phyloP scores from a whole-genome alignment of 805 yeast genomes.

The Cyberlindnera galapagoensis region DNA sequence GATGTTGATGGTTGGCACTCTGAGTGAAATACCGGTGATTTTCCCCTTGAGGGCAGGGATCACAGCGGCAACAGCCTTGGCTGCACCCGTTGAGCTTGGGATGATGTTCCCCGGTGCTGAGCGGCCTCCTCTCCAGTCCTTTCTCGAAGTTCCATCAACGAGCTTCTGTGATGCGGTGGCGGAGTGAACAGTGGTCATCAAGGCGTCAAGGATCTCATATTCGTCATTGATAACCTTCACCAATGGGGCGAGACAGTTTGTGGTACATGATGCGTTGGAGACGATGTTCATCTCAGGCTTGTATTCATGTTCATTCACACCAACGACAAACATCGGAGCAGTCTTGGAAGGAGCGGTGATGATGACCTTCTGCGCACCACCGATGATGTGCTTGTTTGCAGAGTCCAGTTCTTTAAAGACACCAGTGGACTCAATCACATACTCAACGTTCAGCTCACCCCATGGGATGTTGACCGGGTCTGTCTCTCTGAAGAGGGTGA shows the following conservation, averaged over 20 bases:
- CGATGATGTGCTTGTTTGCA: slow-evolving; percentile 78
- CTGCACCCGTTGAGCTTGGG: slow-evolving; percentile 96
- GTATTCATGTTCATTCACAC: slow-evolving; percentile 82
- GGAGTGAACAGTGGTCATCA: slow-evolving; percentile 95
- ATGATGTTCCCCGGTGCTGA: slow-evolving; percentile 93
- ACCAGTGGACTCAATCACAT: slow-evolving; percentile 91
- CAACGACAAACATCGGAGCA: slow-evolving; percentile 93
- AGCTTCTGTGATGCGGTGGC: slow-evolving; percentile 95
- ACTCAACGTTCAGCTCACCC: slow-evolving; percentile 78
- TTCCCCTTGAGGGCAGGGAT: slow-evolving; percentile 87
- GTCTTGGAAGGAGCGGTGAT: slow-evolving; percentile 92
- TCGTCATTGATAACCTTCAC: slow-evolving; percentile 84
- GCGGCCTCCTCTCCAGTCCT: slow-evolving; percentile 99
- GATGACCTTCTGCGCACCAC: slow-evolving; percentile 92
- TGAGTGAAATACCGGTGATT: slow-evolving; percentile 89
- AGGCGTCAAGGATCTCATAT: slow-evolving; percentile 85
- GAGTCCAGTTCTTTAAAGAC: slow-evolving; percentile 80
- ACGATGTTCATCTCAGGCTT: slow-evolving; percentile 68
- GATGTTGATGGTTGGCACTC: slow-evolving; percentile 92
- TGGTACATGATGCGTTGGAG: slow-evolving; percentile 94
- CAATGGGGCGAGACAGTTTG: slow-evolving; percentile 92
- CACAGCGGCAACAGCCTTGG: slow-evolving; percentile 95
- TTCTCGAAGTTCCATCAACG: slow-evolving; percentile 94
- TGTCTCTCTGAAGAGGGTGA: slow-evolving; percentile 68
- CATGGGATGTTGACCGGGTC: slow-evolving; percentile 88